phyloP scores from a whole-genome alignment of 306 rosid species.

The Citrullus colocynthis region DNA sequence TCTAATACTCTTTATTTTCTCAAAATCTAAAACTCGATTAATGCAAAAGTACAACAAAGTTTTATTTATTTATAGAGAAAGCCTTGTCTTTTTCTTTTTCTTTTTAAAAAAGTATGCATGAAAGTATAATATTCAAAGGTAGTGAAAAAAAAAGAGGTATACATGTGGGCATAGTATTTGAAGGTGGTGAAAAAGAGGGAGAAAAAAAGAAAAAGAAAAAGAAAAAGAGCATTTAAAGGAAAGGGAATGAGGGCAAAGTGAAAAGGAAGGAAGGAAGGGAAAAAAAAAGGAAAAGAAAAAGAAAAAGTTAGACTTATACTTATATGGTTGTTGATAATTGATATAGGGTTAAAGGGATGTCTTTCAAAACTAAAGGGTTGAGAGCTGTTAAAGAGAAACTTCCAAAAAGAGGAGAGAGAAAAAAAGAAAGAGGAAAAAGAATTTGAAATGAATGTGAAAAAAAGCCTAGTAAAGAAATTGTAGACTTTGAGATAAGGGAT shows the following conservation, averaged over 20 bases:
- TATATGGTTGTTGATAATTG: neutral
- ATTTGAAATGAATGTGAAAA: slow-evolving; percentile 20
- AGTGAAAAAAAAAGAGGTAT: neutral
- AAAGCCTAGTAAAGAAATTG: slow-evolving; percentile 15
- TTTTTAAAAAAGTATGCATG: neutral
- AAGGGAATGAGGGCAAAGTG: neutral
- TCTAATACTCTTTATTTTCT: neutral
- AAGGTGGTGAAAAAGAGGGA: slow-evolving; percentile 1
- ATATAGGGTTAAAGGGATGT: slow-evolving; percentile 4
- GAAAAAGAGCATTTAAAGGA: slow-evolving; percentile 12
- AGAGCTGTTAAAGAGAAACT: slow-evolving; percentile 53
- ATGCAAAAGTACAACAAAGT: neutral
- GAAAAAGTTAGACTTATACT: neutral
- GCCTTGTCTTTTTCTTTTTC: neutral
- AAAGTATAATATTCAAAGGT: slow-evolving; percentile 3
- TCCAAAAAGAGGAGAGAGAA: slow-evolving; percentile 41
- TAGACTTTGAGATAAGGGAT: slow-evolving; percentile 22
- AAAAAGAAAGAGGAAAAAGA: slow-evolving; percentile 17
- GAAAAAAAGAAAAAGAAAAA: slow-evolving; percentile 16
- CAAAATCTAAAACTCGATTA: neutral
- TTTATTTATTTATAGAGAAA: neutral
- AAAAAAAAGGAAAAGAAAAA: slow-evolving; percentile 9
- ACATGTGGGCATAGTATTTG: slow-evolving; percentile 1
- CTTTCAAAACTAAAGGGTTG: neutral
- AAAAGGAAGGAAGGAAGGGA: neutral